A percentile compares a stretch with the other conserved stretches of the same genome.
phyloP scores from a whole-genome alignment of 306 rosid species.

The Oxytropis ochrocephala region DNA sequence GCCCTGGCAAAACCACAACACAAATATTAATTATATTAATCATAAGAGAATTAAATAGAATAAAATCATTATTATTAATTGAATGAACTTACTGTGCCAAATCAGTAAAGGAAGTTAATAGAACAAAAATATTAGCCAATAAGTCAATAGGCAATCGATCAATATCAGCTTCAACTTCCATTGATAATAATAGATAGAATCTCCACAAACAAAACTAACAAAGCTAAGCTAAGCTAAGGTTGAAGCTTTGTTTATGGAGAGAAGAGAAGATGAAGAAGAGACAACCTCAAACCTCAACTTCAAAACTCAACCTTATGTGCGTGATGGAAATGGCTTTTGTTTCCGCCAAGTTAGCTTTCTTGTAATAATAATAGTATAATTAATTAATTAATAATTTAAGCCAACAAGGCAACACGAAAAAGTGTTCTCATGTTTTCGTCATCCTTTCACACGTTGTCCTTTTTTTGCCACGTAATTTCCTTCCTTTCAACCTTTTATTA shows the following conservation, averaged over 20 bases:
- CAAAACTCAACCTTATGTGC: background rate
- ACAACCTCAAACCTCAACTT: background rate
- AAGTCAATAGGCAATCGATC: slow-evolving; percentile 79
- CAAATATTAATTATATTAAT: background rate
- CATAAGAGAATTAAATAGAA: background rate
- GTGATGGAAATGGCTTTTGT: slow-evolving; percentile 7
- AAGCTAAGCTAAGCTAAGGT: background rate
- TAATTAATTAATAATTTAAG: background rate
- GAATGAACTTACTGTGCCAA: slow-evolving; percentile 68
- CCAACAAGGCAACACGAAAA: background rate
- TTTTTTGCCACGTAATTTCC: background rate
- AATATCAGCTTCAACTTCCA: slow-evolving; percentile 54
- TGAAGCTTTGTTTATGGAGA: background rate
- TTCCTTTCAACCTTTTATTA: background rate
- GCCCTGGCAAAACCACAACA: slow-evolving; percentile 40
- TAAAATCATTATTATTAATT: background rate
- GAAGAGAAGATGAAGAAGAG: no score
- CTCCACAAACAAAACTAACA: background rate
- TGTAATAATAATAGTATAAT: background rate
- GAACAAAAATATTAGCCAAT: slow-evolving; percentile 61
- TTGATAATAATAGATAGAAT: background rate
- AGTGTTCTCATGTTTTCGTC: slow-evolving; percentile 55
- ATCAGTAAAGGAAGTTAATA: slow-evolving; percentile 76
- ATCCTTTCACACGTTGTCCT: slow-evolving; percentile 6
- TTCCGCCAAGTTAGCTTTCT: slow-evolving; percentile 3